phyloP scores from a whole-genome alignment of 768 basidiomycete species.

The Dentipellis sp. region DNA sequence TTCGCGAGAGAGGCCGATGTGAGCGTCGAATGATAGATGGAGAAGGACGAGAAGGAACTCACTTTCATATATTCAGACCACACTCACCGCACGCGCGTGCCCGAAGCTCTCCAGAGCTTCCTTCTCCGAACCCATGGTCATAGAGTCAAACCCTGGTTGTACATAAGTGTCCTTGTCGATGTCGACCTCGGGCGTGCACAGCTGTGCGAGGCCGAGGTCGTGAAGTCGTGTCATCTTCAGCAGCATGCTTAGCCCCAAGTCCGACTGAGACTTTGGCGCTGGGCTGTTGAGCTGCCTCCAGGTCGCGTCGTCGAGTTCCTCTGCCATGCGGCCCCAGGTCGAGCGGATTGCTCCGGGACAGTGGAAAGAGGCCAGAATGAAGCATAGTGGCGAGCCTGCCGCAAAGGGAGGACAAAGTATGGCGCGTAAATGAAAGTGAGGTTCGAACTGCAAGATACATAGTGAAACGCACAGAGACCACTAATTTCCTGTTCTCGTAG shows the following conservation, averaged over 20 bases:
- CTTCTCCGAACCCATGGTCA: too few species aligned
- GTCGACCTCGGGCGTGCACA: conserved; percentile 28
- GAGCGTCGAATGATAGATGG: too few species aligned
- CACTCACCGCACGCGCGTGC: too few species aligned
- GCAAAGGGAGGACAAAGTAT: neutral
- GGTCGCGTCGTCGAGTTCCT: conserved; percentile 57
- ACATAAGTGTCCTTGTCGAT: conserved; percentile 7
- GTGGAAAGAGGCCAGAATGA: conserved; percentile 60
- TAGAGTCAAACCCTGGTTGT: too few species aligned
- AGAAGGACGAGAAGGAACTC: too few species aligned
- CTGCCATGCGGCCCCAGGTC: conserved; percentile 59
- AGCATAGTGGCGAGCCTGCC: conserved; percentile 74
- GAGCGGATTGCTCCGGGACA: conserved; percentile 54
- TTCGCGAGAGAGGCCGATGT: too few species aligned
- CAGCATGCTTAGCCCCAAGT: conserved; percentile 47
- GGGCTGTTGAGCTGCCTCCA: conserved; percentile 50
- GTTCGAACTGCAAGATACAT: neutral
- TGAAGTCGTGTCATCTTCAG: conserved; percentile 69
- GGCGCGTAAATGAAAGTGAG: neutral
- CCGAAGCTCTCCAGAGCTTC: too few species aligned
- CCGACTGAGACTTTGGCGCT: conserved; percentile 21
- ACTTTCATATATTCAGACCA: too few species aligned
- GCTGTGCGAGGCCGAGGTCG: conserved; percentile 64
- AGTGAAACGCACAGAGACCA: conserved; percentile 53
- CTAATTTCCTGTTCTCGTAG: conserved; percentile 61